These are phyloP conservation scores for Sugiyamaella chiloensis DNA, from an alignment of 805 yeast genomes.

Conservation along the genomic window DNA sequence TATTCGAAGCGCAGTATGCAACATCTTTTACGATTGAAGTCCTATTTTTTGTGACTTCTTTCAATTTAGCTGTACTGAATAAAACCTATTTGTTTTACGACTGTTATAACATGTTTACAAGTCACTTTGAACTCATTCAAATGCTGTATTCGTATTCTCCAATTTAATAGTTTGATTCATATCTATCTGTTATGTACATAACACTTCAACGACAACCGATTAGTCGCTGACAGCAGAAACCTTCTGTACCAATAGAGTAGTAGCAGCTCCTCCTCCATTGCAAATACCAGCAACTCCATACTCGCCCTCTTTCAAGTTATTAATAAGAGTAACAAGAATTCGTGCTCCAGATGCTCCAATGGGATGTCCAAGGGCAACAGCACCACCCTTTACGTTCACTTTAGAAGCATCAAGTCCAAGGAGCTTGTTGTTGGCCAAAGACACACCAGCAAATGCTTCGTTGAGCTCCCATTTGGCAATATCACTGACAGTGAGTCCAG, in stretches of 20 bases:
- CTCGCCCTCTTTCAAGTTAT: constrained; percentile 60
- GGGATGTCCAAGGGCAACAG: constrained; percentile 94
- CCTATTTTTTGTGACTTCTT: background rate
- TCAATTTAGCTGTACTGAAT: too few species aligned
- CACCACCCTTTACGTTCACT: constrained; percentile 91
- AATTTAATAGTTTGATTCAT: too few species aligned
- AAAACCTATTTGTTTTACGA: too few species aligned
- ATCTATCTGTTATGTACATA: too few species aligned
- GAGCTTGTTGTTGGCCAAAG: constrained; percentile 79
- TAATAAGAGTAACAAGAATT: constrained; percentile 56
- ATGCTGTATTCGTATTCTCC: too few species aligned
- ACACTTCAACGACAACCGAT: too few species aligned
- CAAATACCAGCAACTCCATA: constrained; percentile 92
- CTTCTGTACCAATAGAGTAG: constrained; percentile 80
- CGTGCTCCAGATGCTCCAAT: constrained; percentile 95
- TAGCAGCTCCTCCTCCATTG: constrained; percentile 98
- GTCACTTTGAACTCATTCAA: too few species aligned
- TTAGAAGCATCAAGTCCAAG: constrained; percentile 62
- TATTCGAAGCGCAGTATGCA: background rate
- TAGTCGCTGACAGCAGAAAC: constrained; percentile 15
- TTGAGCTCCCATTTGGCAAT: constrained; percentile 87
- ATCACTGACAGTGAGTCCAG: constrained; percentile 58
- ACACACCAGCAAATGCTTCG: constrained; percentile 98
- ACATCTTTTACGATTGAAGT: background rate
- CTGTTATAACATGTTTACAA: too few species aligned